Evolutionary conservation across 2,329 filamentous ascomycete species (phyloP).

Genomic region (Lecanosticta acicola): DNA sequence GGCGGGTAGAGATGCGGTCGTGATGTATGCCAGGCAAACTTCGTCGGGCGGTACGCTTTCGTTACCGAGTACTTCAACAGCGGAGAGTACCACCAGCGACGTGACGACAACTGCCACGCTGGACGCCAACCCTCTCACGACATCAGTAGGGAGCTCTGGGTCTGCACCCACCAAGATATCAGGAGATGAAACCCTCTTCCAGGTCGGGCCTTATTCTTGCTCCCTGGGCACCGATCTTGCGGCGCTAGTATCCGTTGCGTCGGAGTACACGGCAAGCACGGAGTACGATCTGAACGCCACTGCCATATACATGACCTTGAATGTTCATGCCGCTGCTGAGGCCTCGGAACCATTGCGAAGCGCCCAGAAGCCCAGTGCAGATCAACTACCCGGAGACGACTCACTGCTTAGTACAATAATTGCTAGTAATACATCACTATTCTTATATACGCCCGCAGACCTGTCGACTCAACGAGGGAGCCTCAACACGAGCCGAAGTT

Average conservation of each 20-base stretch:
- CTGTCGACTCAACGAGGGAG: slow-evolving; percentile 50
- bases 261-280: slow-evolving; percentile 50
- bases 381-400: slow-evolving; percentile 40
- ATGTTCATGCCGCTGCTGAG: slow-evolving; percentile 53
- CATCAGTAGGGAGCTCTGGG: slow-evolving; percentile 4
- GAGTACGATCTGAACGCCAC: slow-evolving; percentile 52
- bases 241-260: slow-evolving; percentile 46
- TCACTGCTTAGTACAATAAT: slow-evolving; percentile 47
- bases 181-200: slow-evolving; percentile 18
- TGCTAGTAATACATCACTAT: slow-evolving; percentile 43
- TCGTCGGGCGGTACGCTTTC: slow-evolving; percentile 2
- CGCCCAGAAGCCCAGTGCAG: slow-evolving; percentile 35
- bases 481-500: slow-evolving; percentile 48
- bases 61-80: slow-evolving; percentile 4
- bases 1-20: background rate
- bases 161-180: slow-evolving; percentile 2
- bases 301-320: slow-evolving; percentile 50
- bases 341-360: slow-evolving; percentile 38
- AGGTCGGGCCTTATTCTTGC: slow-evolving; percentile 51
- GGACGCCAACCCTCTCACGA: slow-evolving; percentile 6
- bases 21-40: background rate
- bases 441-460: slow-evolving; percentile 50
- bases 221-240: slow-evolving; percentile 48
- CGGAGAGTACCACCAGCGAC: background rate
- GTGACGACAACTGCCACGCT: slow-evolving; percentile 7